Evolutionary conservation across 495 filamentous ascomycete genomes (phyloP).

Genomic region (Tuber melanosporum): DNA sequence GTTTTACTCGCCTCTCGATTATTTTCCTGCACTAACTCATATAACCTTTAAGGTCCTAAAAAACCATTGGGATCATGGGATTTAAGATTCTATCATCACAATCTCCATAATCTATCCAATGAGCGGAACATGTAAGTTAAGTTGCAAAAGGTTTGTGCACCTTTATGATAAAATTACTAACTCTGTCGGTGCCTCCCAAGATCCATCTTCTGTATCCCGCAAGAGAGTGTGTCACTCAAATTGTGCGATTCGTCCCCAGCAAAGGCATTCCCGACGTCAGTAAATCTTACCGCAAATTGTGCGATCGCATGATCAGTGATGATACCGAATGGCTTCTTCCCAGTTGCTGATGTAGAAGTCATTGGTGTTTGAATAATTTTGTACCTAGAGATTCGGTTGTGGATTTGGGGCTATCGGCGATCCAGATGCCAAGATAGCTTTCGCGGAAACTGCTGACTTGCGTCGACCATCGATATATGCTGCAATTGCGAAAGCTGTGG

Average conservation of each 20-base stretch:
- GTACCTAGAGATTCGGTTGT: slow-evolving; percentile 41
- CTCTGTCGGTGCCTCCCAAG: slow-evolving; percentile 43
- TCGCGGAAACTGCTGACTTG: slow-evolving; percentile 60
- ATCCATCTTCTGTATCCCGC: slow-evolving; percentile 61
- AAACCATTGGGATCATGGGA: slow-evolving; percentile 71
- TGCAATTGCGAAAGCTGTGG: slow-evolving; percentile 53
- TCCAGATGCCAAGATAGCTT: slow-evolving; percentile 68
- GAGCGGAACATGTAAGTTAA: slow-evolving; percentile 51
- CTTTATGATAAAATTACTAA: slow-evolving; percentile 9
- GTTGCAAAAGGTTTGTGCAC: neutral
- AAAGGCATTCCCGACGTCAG: slow-evolving; percentile 80
- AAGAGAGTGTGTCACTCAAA: slow-evolving; percentile 73
- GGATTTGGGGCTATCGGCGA: slow-evolving; percentile 83
- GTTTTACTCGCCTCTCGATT: slow-evolving; percentile 10
- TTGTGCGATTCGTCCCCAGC: slow-evolving; percentile 78
- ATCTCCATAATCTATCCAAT: slow-evolving; percentile 62
- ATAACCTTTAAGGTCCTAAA: slow-evolving; percentile 76
- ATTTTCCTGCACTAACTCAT: neutral
- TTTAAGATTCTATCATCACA: slow-evolving; percentile 64
- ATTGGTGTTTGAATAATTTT: neutral
- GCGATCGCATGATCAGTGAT: slow-evolving; percentile 51
- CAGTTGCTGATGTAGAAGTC: slow-evolving; percentile 60
- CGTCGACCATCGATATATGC: slow-evolving; percentile 53
- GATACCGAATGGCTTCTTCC: slow-evolving; percentile 48
- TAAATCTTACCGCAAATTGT: slow-evolving; percentile 68